Percentiles rank a stretch among this genome's conserved stretches.
These are phyloP conservation scores for Fusarium sacchari DNA, from an alignment of 2,329 filamentous ascomycete species.

Conservation along the genomic window DNA sequence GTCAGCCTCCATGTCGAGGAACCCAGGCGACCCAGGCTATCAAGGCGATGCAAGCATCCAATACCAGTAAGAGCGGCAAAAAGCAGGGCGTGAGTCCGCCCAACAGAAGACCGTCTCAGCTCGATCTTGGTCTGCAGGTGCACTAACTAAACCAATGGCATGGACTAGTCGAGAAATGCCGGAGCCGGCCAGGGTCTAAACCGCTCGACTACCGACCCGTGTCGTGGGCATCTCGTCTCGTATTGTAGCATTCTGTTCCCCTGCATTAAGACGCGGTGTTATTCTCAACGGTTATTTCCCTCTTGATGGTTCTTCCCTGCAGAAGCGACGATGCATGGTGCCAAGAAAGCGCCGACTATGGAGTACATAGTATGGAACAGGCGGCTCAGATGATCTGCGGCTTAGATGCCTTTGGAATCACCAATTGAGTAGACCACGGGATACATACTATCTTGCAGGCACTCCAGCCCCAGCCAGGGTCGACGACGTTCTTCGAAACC, in stretches of 20 bases:
- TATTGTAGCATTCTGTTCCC: constrained; percentile 11
- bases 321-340: not conserved
- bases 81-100: constrained; percentile 9
- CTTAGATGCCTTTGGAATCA: constrained; percentile 25
- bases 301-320: not conserved
- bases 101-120: constrained; percentile 18
- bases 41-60: not conserved
- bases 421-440: constrained; percentile 28
- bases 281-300: not conserved
- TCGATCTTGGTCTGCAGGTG: constrained; percentile 24
- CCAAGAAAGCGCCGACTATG: constrained; percentile 1
- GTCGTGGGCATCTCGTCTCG: not conserved
- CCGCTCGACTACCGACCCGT: constrained; percentile 9
- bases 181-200: constrained; percentile 21
- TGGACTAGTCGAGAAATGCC: constrained; percentile 31
- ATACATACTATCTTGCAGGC: constrained; percentile 18
- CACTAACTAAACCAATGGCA: constrained; percentile 22
- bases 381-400: constrained; percentile 33
- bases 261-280: constrained; percentile 1
- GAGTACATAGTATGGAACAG: constrained; percentile 17
- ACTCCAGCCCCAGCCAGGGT: not conserved
- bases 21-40: constrained; percentile 6
- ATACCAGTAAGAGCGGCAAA: constrained; percentile 1
- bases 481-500: not conserved
- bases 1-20: not conserved